Evolutionary conservation across 2,329 filamentous ascomycete genomes (phyloP), one percentile per base, ranked within the genome.

Genomic region (Pseudogymnoascus pannorum): DNA sequence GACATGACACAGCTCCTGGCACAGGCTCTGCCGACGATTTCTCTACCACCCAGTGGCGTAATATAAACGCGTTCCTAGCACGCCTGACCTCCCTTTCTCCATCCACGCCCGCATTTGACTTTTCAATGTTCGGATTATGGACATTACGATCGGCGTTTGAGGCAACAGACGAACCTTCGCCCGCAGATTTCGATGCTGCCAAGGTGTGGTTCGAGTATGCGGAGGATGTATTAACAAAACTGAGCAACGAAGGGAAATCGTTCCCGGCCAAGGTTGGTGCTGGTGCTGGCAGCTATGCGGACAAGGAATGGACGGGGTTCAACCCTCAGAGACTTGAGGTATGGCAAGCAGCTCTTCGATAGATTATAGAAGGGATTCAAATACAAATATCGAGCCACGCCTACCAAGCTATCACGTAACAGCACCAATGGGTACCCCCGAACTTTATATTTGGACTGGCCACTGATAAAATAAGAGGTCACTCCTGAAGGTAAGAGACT

Each of bases 101-200:
- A 9, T 42, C n/a, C 18, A 58, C 48, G 48, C 22, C 16, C 42
- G 64, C 66, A 2, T 63, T 70, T 16, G 67, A 72, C 58, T 70
- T 67, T 63, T 68, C 71, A 7, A 42, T 69, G 20, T 71, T 64
- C 29, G 70, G 63, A 6, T 63, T 73, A 9, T 72, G 71, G 71
- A 61, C 64, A 2, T 42, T 72, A 58, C 64, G 71, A n/a, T 60
- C 59, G 1, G 70, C 69, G 2, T 68, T 72, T 16, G 71, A 73
- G 57, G 64, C 65, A 36, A 44, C 59, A 5, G 58, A 62, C 3
- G 38, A 65, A 14, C 36, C 40, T 4, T 58, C 22, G 14, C 22
- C 54, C 0, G 65, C 68, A 6, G 62, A 68, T 24, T 65, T 48
- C 4, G 63, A 68, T 18, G 68, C 71, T 2, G 65, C 61, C 1